A percentile compares a stretch with the other conserved stretches of the same genome.
Evolutionary conservation across 2,329 filamentous ascomycete genomes (phyloP).

Genomic region (Bipolaris sorokiniana): DNA sequence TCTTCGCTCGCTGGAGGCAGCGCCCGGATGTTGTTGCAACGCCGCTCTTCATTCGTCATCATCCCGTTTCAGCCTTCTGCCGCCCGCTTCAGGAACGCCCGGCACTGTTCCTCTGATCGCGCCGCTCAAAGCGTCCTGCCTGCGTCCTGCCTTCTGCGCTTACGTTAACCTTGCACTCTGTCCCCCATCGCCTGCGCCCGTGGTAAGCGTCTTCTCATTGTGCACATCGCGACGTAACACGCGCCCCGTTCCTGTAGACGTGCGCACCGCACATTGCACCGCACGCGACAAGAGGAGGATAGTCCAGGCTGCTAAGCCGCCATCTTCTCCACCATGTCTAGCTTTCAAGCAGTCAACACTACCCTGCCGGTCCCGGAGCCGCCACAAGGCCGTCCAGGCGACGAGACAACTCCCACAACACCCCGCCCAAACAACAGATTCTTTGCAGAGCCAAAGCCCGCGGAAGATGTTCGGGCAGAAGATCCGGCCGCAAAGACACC

Average conservation of each 20-base stretch:
- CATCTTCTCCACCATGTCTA: constrained; percentile 54
- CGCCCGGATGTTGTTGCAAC: constrained; percentile 46
- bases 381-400: constrained; percentile 54
- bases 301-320: constrained; percentile 2
- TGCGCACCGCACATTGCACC: constrained; percentile 18
- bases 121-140: constrained; percentile 12
- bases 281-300: constrained; percentile 10
- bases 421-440: constrained; percentile 55
- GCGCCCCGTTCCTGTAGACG: constrained; percentile 12
- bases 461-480: constrained; percentile 47
- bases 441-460: constrained; percentile 47
- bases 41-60: constrained; percentile 44
- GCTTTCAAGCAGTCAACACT: constrained; percentile 67
- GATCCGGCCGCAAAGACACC: constrained; percentile 64
- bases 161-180: constrained; percentile 11
- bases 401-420: constrained; percentile 64
- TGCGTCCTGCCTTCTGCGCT: constrained; percentile 10
- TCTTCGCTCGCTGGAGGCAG: constrained; percentile 23
- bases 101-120: constrained; percentile 24
- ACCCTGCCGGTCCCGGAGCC: constrained; percentile 54
- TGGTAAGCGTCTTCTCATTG: constrained; percentile 5
- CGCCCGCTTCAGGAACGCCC: constrained; percentile 31
- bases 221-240: constrained; percentile 8
- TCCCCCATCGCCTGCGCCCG: constrained; percentile 1
- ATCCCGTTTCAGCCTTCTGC: constrained; percentile 48